Percentiles rank a stretch among this genome's conserved stretches.
Conservation (phyloP, 306 rosid species). For the Malus sylvestris region DNA sequence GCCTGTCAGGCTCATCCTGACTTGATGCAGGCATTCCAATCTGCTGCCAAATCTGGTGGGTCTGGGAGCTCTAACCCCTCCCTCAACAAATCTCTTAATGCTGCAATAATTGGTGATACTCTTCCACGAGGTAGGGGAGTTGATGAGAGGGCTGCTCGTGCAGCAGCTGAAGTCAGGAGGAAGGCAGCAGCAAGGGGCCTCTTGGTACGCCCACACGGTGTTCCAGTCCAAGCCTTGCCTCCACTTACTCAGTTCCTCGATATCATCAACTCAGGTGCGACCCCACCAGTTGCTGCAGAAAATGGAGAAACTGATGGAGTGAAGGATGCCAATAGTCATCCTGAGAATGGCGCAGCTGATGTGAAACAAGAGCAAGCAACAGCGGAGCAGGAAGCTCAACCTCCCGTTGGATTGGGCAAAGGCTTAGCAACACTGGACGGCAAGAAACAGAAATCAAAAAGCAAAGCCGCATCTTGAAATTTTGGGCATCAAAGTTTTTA, state of each 20-base stretch:
- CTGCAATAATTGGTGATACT: conserved; percentile 67
- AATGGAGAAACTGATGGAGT: conserved; percentile 44
- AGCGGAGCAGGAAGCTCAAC: conserved; percentile 31
- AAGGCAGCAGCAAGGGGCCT: conserved; percentile 93
- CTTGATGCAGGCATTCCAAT: conserved; percentile 89
- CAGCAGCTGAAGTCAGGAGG: conserved; percentile 88
- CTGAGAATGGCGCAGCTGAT: conserved; percentile 22
- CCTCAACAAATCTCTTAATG: conserved; percentile 65
- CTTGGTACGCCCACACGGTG: conserved; percentile 68
- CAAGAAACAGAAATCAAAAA: conserved; percentile 76
- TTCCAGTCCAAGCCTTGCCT: conserved; percentile 80
- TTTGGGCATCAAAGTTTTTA: conserved; percentile 26
- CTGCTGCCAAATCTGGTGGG: conserved; percentile 79
- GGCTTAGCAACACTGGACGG: conserved; percentile 66
- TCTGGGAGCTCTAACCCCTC: conserved; percentile 68
- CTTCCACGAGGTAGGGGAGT: conserved; percentile 84
- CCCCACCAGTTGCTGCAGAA: conserved; percentile 44
- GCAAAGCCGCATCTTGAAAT: conserved; percentile 53
- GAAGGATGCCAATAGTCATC: conserved; percentile 26
- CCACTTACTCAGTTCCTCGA: conserved; percentile 74
- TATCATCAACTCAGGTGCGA: conserved; percentile 55
- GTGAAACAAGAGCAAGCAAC: conserved; percentile 30
- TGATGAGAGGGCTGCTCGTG: conserved; percentile 94
- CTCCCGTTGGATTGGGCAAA: conserved; percentile 82
- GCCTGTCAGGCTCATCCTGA: conserved; percentile 73